Evolutionary conservation across 1,139 yeast species (phyloP).

Genomic region (Scheffersomyces insectosa): DNA sequence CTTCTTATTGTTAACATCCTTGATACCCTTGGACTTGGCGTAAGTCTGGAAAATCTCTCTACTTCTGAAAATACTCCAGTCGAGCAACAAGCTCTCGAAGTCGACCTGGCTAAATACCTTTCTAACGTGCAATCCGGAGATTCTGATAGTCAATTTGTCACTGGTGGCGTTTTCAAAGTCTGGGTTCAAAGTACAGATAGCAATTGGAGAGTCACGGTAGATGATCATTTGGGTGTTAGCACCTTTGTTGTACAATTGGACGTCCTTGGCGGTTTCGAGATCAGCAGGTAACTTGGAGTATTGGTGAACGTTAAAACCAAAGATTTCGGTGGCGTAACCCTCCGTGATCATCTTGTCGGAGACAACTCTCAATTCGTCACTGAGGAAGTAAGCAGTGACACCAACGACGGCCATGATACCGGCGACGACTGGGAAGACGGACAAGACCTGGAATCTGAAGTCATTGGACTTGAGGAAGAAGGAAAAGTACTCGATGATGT

Average conservation of each 20-base stretch:
- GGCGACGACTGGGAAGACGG: constrained; percentile 28
- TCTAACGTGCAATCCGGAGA: constrained; percentile 62
- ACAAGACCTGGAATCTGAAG: constrained; percentile 25
- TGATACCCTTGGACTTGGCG: constrained; percentile 21
- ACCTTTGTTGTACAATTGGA: constrained; percentile 29
- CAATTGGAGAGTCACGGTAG: constrained; percentile 70
- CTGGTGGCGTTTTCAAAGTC: constrained; percentile 37
- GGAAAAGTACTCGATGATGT: constrained; percentile 33
- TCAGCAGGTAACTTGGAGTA: constrained; percentile 37
- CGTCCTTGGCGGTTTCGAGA: constrained; percentile 20
- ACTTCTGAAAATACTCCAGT: constrained; percentile 58
- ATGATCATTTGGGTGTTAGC: constrained; percentile 54
- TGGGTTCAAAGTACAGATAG: constrained; percentile 48
- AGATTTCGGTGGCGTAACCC: constrained; percentile 41
- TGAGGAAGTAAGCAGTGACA: constrained; percentile 32
- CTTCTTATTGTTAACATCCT: constrained; percentile 27
- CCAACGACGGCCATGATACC: constrained; percentile 28
- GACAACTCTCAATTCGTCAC: constrained; percentile 49
- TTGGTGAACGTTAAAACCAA: constrained; percentile 54
- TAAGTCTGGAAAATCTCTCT: constrained; percentile 38
- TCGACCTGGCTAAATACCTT: constrained; percentile 66
- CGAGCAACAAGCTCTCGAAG: constrained; percentile 59
- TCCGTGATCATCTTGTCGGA: constrained; percentile 39
- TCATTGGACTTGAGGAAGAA: constrained; percentile 24
- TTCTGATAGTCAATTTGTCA: constrained; percentile 44